Base-by-base conservation (phyloP, 1,284 basidiomycete species). In the Chiua sp. region DNA sequence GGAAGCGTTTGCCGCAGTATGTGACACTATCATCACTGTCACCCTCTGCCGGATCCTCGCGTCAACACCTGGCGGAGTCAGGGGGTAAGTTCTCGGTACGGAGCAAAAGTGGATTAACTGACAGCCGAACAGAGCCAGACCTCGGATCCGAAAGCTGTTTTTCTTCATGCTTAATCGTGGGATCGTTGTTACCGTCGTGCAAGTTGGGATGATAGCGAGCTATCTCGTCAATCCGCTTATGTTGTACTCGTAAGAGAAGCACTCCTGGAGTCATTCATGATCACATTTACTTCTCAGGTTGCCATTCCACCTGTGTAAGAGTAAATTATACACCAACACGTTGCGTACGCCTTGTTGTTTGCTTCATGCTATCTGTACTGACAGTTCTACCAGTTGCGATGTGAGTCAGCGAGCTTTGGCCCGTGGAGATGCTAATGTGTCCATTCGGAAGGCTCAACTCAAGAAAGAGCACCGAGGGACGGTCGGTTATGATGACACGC, bases 81-180 rank as follows among this genome's bases (percentile, higher is more conserved):
- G 39, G 47, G 51, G 11, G 63, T 47, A 47, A 54, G 53, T 60
- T 46, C 6, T 47, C 22, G 33, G 42, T 35, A 44, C 18, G 32
- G 42, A 42, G n/a, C 26, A 44, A 42, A 22, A n/a, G 42, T 44
- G 42, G 42, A 44, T 44, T 22, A n/a, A 22, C 42, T 6, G 42
- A 44, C 46, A 7, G 22, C 13, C n/a, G 28, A 26, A 39, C 23
- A 65, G 63, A 44, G 46, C 42, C 35, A 55, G 48, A 42, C 55
- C 55, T 44, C 18, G 59, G 23, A 52, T 65, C 46, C 49, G 55
- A 33, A 39, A 52, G 20, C 28, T 55, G 20, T 59, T 63, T 22
- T 50, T 58, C 51, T 59, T 65, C 30, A 20, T 64, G 32, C 46
- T 65, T 32, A 65, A 37, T 35, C 65, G 55, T 18, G 62, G 55